Base-by-base conservation (phyloP, 1,284 basidiomycete genomes). In the Moesziomyces sp. region DNA sequence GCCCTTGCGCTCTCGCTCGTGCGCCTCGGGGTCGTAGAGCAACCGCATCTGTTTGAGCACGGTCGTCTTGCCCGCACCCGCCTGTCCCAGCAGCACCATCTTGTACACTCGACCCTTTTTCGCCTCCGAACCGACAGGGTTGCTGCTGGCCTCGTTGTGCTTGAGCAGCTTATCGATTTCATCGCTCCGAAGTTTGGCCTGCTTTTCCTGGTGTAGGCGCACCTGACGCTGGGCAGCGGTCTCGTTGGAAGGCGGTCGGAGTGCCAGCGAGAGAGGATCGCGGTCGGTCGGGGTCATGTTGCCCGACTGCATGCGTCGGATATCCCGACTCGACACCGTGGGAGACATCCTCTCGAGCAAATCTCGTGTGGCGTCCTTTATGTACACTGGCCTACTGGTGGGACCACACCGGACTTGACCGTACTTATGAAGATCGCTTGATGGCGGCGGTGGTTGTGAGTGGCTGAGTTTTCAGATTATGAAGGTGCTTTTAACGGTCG, bases 41-140 rank as follows among this genome's bases (percentile, higher is more conserved):
- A 79, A 23, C 7, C 77, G 51, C 77, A 79, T 79, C 58, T 79
- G 77, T 30, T 79, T 79, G 24, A 79, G 42, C 14, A 79, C 56
- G 7, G 77, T 79, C 3, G 77, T 77, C 23, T 79, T 79, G 5
- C 77, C 77, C 11, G 77, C 77, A 3, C 61, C 72, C 6, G 75
- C 72, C 33, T 79, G 77, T 0, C 77, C 75, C 3, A 71, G 64
- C 1, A 77, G 26, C 1, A 77, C 52, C 60, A 74, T 74, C 30
- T 62, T 60, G 47, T 69, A 65, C 0, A 57, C 66, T 3, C 58
- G 16, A 0, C 54, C 65, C 52, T 58, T 64, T n/a, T 58, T 30
- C 6, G 30, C 30, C 30, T 30, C 30, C 11, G 8, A 8, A 30
- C 30, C 9, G 30, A 8, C 8, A 30, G 30, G 2, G 30, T 6